These are phyloP conservation scores for Hermanozyma aechmeae DNA, from an alignment of 805 yeast genomes.

Conservation along the genomic window DNA sequence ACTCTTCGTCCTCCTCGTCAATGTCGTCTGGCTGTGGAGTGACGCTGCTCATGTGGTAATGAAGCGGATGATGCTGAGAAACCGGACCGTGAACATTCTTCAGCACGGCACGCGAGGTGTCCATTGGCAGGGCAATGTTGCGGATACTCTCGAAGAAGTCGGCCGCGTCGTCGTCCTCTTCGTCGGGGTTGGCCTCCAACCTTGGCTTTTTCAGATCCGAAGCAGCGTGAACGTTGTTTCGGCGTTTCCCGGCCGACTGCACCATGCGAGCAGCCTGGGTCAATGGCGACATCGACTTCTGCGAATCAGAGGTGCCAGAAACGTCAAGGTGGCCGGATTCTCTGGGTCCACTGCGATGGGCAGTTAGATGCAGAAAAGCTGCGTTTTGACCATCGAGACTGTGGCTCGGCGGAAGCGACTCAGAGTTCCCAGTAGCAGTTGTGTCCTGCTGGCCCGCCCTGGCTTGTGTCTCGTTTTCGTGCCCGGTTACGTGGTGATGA, in stretches of 20 bases:
- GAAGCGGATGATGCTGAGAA: slow-evolving; percentile 47
- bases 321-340: too few species aligned
- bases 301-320: too few species aligned
- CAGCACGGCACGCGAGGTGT: slow-evolving; percentile 13
- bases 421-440: too few species aligned
- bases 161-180: slow-evolving; percentile 50
- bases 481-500: slow-evolving; percentile 11
- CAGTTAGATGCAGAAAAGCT: too few species aligned
- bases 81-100: slow-evolving; percentile 25
- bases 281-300: slow-evolving; percentile 23
- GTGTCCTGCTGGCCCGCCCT: too few species aligned
- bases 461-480: background rate
- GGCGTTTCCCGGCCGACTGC: slow-evolving; percentile 16
- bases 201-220: slow-evolving; percentile 9
- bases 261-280: slow-evolving; percentile 33
- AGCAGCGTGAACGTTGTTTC: background rate
- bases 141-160: slow-evolving; percentile 70
- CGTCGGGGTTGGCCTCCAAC: slow-evolving; percentile 10
- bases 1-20: slow-evolving; percentile 28
- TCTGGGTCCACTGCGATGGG: too few species aligned
- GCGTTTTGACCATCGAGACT: too few species aligned
- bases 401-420: too few species aligned
- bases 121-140: slow-evolving; percentile 22
- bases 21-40: slow-evolving; percentile 12
- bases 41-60: slow-evolving; percentile 13